Evolutionary conservation across 73 alveolate genomes (phyloP).

Genomic region (Uronychia setigera): DNA sequence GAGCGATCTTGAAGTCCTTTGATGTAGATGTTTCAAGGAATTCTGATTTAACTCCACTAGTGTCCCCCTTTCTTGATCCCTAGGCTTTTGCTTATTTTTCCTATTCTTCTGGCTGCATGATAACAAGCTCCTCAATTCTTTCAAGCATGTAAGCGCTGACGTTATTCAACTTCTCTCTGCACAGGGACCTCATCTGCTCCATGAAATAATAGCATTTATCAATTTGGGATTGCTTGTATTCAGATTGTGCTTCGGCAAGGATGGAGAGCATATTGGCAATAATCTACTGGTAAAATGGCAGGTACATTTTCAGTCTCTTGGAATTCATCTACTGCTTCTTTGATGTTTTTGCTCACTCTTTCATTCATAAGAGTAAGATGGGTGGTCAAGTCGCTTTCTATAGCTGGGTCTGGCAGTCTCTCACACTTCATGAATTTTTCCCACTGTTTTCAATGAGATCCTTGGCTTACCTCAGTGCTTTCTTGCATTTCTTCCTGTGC

Average conservation of each 20-base stretch:
- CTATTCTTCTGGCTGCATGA: constrained; percentile 19
- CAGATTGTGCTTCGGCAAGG: constrained; percentile 59
- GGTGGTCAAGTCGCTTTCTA: constrained; percentile 72
- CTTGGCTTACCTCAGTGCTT: constrained; percentile 17
- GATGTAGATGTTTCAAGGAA: constrained; percentile 5
- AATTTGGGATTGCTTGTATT: constrained; percentile 21
- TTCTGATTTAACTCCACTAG: constrained; percentile 4
- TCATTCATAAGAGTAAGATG: constrained; percentile 72
- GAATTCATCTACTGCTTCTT: constrained; percentile 31
- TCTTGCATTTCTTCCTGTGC: constrained; percentile 12
- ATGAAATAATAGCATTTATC: constrained; percentile 57
- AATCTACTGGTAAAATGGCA: background rate
- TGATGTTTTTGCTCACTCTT: constrained; percentile 26
- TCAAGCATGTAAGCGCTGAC: constrained; percentile 60
- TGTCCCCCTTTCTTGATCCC: background rate
- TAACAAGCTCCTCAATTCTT: constrained; percentile 55
- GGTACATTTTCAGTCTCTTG: constrained; percentile 54
- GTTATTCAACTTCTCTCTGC: constrained; percentile 49
- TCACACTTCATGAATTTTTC: constrained; percentile 62
- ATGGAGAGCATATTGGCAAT: constrained; percentile 16
- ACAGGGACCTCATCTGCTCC: constrained; percentile 33
- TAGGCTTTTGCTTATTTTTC: background rate
- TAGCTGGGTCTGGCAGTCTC: constrained; percentile 75
- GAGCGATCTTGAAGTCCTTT: constrained; percentile 48
- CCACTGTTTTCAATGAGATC: constrained; percentile 7